Evolutionary conservation across 768 basidiomycete genomes (phyloP), one percentile per base, ranked within the genome.

Genomic region (Suillus subluteus): DNA sequence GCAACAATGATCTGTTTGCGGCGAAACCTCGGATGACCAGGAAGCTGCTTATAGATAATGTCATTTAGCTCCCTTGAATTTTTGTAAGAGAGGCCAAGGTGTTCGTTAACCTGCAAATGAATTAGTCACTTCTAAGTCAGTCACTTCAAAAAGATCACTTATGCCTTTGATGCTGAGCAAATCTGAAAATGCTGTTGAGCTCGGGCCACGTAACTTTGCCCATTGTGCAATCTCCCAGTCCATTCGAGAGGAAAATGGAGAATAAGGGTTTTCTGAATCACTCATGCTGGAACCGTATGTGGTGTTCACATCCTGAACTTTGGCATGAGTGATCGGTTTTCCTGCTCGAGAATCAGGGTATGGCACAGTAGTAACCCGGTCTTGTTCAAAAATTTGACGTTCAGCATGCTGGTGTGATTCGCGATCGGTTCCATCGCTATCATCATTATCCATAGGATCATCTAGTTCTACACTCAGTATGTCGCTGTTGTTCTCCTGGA

Each of bases 191-290:
- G 82, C 81, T 0, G 79, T 80, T 0, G 81, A 79, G 12, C 79
- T 73, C 0, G 74, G 72, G 0, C 79, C 80, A 0, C 73, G 71
- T 1, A 79, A 63, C 66, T 82, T 82, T 3, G 80, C 81, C 82
- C 82, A 83, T 21, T 67, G 61, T 3, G 78, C 80, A 40, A 82
- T n/a, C 66, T 80, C 79, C 81, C 80, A 83, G 41, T 82, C 79
- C 4, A 80, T 48, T 52, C 74, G 58, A 0, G 78, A 79, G 0
- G 23, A 11, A 66, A 83, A 83, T 0, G 78, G 82, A 9, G 79
- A 74, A 63, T 66, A 73, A 3, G 40, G 41, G 9, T 65, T 61
- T 18, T 44, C 35, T 0, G 23, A 0, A 1, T 44, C 5, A 18
- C 18, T 18, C 2, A 44, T 44, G 4, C 43, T 44, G 4, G 18